Evolutionary conservation across 371 early-diverging fungal genomes (phyloP), one percentile per base, ranked within the genome.

Genomic region (Dichotomocladium elegans): DNA sequence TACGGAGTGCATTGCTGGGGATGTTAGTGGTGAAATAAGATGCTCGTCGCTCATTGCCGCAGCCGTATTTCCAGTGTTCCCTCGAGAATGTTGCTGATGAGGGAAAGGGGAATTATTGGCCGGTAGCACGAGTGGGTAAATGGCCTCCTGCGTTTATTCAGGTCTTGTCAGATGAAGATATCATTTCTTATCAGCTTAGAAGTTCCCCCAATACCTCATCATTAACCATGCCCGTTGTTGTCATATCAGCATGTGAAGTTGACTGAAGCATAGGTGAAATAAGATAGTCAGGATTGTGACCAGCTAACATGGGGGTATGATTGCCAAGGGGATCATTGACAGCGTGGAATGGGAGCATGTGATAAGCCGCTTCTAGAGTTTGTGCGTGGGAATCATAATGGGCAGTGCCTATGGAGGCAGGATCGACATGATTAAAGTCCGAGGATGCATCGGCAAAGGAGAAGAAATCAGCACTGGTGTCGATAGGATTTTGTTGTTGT

Each of bases 1-100:
- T 25, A 57, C 59, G 3, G 89, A 85, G 29, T 74, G 70, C 5
- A 86, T 59, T 0, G 85, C 86, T 12, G 89, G 89, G 2, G 89
- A 89, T 4, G 89, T 79, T 2, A 89, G 60, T 3, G 89, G 89
- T 9, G 82, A 83, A 55, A 86, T 85, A 0, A 17, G 29, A 25
- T 57, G 69, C 52, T 26, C 59, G 55, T 45, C 73, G 64, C 25
- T 64, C 15, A 61, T 79, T 85, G 26, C 78, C 11, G 42, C 29
- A 31, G 31, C 19, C n/a, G 28, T 45, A 3, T 31, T 37, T 12
- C 25, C 28, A 40, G 30, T 47, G 41, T 12, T 27, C 14, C 14
- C 35, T 80, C 8, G 89, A 87, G 30, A 82, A 82, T 63, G 86
- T 86, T 4, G 87, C 87, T 5, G 89, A 87, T 6, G 89, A 88